phyloP scores from a whole-genome alignment of 176 grass and related monocot species.

The Oryza nivara region DNA sequence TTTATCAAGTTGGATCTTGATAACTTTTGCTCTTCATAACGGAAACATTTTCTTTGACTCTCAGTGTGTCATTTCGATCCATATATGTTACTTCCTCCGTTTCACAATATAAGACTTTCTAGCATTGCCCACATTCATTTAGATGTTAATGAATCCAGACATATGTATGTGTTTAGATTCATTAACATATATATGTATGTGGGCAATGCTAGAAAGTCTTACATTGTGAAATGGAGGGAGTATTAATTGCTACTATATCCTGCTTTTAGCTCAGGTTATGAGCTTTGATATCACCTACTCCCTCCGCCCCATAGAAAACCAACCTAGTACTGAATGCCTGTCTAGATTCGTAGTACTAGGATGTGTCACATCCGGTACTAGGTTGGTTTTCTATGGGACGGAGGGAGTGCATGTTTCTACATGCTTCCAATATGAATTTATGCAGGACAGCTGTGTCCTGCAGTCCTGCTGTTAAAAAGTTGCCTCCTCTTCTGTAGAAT shows the following conservation, averaged over 20 bases:
- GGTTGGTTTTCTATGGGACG: no score
- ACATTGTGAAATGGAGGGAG: no score
- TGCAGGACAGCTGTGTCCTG: not conserved
- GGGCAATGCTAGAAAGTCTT: no score
- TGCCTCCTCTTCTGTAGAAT: not conserved
- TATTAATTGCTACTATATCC: slow-evolving; percentile 20
- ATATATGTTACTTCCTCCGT: not conserved
- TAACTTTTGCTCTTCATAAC: not conserved
- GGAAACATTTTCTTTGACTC: slow-evolving; percentile 7
- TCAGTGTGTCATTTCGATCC: slow-evolving; percentile 16
- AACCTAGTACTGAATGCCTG: no score
- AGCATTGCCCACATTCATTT: no score
- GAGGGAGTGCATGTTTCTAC: not conserved
- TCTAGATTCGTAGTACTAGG: no score
- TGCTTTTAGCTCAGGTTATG: slow-evolving; percentile 19
- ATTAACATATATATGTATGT: no score
- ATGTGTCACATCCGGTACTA: no score
- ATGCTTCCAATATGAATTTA: not conserved
- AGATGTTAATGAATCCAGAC: no score
- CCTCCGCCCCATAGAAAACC: no score
- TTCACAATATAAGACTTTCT: no score
- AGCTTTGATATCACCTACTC: not conserved
- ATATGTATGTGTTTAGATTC: no score
- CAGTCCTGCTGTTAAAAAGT: not conserved
- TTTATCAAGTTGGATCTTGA: slow-evolving; percentile 27